These are phyloP conservation scores for Aspergillus persii DNA, from an alignment of 2,329 filamentous ascomycete genomes.

Conservation along the genomic window DNA sequence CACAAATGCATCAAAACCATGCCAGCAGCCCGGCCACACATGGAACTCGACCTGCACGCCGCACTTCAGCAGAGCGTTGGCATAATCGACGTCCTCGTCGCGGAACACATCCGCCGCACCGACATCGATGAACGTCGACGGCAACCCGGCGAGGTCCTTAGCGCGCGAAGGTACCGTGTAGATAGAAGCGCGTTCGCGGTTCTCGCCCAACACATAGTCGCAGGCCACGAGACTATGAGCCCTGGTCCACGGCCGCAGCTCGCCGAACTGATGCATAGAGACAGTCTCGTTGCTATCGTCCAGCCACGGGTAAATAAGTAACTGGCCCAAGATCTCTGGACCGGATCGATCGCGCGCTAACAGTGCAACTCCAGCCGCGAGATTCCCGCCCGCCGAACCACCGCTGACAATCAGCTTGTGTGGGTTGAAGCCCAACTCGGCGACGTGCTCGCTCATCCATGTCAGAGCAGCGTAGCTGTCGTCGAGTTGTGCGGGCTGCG, in stretches of 20 bases:
- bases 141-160: not conserved
- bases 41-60: constrained; percentile 10
- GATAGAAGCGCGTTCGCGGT: constrained; percentile 22
- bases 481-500: constrained; percentile 64
- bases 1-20: constrained; percentile 15
- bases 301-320: constrained; percentile 19
- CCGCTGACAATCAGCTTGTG: constrained; percentile 59
- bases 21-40: constrained; percentile 17
- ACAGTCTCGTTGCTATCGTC: constrained; percentile 11
- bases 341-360: constrained; percentile 17
- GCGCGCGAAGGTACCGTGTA: constrained; percentile 10
- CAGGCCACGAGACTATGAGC: not conserved
- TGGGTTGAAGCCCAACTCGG: constrained; percentile 58
- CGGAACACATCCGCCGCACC: constrained; percentile 14
- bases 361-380: constrained; percentile 27
- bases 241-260: constrained; percentile 5
- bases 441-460: constrained; percentile 58
- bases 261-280: constrained; percentile 12
- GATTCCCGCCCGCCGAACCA: constrained; percentile 61
- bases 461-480: constrained; percentile 64
- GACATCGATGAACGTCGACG: constrained; percentile 12
- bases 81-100: constrained; percentile 12
- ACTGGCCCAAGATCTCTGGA: constrained; percentile 16
- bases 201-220: constrained; percentile 1
- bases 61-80: constrained; percentile 3